A percentile compares a stretch with the other conserved stretches of the same genome.
phyloP scores from a whole-genome alignment of 768 basidiomycete genomes.

The Suillus americanus region DNA sequence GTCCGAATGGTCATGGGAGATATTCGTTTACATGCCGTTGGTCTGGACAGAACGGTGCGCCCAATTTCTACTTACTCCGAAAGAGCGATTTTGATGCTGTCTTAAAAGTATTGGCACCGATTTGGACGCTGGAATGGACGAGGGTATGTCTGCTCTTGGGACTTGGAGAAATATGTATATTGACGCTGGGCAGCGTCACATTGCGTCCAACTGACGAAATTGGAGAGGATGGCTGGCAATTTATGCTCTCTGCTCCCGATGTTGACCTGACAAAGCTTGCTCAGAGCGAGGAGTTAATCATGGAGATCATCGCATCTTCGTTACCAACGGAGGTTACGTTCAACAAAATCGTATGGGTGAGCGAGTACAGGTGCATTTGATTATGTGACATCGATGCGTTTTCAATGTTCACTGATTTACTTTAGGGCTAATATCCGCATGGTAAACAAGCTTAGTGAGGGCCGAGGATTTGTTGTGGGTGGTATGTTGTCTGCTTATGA shows the following conservation, averaged over 20 bases:
- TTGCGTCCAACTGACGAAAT: constrained; percentile 20
- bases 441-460: background rate
- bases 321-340: constrained; percentile 22
- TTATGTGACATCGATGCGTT: background rate
- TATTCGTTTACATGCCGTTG: constrained; percentile 37
- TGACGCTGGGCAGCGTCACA: constrained; percentile 4
- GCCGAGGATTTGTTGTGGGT: background rate
- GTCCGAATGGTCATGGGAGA: constrained; percentile 29
- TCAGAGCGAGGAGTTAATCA: constrained; percentile 25
- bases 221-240: constrained; percentile 22
- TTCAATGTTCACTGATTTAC: background rate
- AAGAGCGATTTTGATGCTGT: background rate
- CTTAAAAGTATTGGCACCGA: constrained; percentile 26
- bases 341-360: constrained; percentile 25
- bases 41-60: constrained; percentile 38
- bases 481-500: background rate
- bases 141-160: background rate
- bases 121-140: constrained; percentile 35
- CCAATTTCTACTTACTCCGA: background rate
- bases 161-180: background rate
- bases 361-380: constrained; percentile 27
- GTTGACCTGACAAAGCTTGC: constrained; percentile 18
- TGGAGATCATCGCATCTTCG: constrained; percentile 22
- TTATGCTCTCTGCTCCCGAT: constrained; percentile 9
- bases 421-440: background rate